Evolutionary conservation across 441 rosid species (phyloP).

Genomic region (Eruca vesicaria): DNA sequence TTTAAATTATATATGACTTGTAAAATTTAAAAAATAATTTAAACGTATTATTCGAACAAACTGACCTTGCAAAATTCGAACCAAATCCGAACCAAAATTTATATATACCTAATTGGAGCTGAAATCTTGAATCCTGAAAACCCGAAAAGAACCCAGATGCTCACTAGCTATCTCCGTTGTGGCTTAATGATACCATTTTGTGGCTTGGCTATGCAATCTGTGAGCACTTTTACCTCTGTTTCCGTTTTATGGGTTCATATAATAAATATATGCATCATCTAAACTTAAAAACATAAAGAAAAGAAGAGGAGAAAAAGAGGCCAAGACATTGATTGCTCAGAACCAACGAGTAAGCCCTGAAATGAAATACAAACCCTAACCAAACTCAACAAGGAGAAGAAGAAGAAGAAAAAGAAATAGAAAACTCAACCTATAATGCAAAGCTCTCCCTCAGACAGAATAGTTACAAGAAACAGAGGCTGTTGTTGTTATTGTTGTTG

Average conservation of each 20-base stretch:
- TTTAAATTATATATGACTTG: too few species aligned
- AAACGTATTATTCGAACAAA: too few species aligned
- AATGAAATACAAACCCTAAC: conserved; percentile 26
- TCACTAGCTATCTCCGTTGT: background rate
- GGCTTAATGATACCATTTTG: background rate
- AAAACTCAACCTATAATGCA: conserved; percentile 21
- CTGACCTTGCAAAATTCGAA: too few species aligned
- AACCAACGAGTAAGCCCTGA: conserved; percentile 32
- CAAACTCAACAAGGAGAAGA: background rate
- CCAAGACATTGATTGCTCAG: conserved; percentile 30
- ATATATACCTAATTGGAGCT: too few species aligned
- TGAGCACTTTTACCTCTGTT: too few species aligned
- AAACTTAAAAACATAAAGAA: background rate
- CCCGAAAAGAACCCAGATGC: too few species aligned
- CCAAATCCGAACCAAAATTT: too few species aligned
- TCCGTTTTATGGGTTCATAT: background rate
- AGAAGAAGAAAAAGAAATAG: conserved; percentile 13
- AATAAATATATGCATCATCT: background rate
- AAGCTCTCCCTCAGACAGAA: conserved; percentile 35
- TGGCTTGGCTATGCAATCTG: background rate
- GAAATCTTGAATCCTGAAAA: too few species aligned
- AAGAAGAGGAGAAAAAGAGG: conserved; percentile 6
- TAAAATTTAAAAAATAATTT: too few species aligned
- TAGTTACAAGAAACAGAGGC: conserved; percentile 56
- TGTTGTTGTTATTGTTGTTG: conserved; percentile 44